phyloP scores from a whole-genome alignment of 2,329 filamentous ascomycete species.

The Penicillium crustosum region DNA sequence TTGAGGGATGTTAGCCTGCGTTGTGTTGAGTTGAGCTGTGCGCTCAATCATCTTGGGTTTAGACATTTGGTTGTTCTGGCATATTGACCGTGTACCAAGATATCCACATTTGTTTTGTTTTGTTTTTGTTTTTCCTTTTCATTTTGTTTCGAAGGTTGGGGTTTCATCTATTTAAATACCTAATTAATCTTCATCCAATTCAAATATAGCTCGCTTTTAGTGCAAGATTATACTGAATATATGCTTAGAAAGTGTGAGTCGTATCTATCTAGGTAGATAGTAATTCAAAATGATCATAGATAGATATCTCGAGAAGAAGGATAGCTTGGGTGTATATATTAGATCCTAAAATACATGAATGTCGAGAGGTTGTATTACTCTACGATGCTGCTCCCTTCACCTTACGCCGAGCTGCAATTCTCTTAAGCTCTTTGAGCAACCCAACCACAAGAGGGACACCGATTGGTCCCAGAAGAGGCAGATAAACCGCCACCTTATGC shows the following conservation, averaged over 20 bases:
- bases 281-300: not conserved
- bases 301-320: not conserved
- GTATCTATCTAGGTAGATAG: not conserved
- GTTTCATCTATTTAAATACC: not conserved
- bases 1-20: not conserved
- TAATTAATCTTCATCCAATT: not conserved
- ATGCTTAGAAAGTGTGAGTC: not conserved
- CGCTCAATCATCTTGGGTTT: not conserved
- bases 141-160: not conserved
- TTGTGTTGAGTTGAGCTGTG: not conserved
- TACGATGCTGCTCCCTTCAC: conserved; percentile 21
- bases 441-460: conserved; percentile 87
- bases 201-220: not conserved
- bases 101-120: conserved; percentile 3
- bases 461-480: conserved; percentile 85
- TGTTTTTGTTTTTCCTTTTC: conserved; percentile 5
- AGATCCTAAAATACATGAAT: conserved; percentile 8
- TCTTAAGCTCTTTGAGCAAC: conserved; percentile 75
- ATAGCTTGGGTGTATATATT: conserved; percentile 6
- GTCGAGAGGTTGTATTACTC: not conserved
- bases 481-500: conserved; percentile 94
- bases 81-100: conserved; percentile 4
- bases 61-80: not conserved
- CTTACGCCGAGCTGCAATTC: conserved; percentile 38
- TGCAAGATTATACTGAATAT: not conserved